Percentiles rank a stretch among this genome's conserved stretches.
These are phyloP conservation scores for Tetrahymena elliotti DNA, from an alignment of 73 alveolate species.

Conservation along the genomic window DNA sequence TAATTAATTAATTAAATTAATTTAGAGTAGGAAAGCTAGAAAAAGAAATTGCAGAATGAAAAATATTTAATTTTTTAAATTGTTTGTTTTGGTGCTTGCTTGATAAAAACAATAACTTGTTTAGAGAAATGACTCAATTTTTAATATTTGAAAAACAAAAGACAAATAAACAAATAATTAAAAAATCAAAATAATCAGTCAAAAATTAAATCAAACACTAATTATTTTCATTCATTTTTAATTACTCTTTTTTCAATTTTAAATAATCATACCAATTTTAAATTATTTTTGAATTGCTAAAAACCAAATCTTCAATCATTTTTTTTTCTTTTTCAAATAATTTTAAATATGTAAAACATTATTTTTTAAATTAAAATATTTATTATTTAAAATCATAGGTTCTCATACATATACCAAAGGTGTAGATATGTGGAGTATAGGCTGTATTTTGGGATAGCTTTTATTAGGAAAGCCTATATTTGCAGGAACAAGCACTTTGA, in stretches of 20 bases:
- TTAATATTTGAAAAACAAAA: neutral
- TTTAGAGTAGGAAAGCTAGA: neutral
- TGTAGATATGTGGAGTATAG: conserved; percentile 92
- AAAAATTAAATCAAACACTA: too few relatives aligned
- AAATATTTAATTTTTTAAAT: neutral
- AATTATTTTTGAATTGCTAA: too few relatives aligned
- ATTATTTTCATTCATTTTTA: too few relatives aligned
- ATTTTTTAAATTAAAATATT: too few relatives aligned
- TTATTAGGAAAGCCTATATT: conserved; percentile 73
- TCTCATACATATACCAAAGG: conserved; percentile 76
- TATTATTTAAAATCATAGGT: too few relatives aligned
- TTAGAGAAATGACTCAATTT: neutral
- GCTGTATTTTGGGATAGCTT: conserved; percentile 79
- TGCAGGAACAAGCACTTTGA: conserved; percentile 84
- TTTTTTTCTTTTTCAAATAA: too few relatives aligned
- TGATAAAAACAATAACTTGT: neutral
- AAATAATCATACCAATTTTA: neutral
- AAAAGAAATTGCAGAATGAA: neutral
- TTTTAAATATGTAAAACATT: too few relatives aligned
- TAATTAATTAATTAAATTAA: too few relatives aligned
- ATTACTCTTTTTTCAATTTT: neutral
- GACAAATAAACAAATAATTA: too few relatives aligned
- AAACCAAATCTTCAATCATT: too few relatives aligned
- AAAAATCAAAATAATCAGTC: neutral
- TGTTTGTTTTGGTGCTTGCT: too few relatives aligned